phyloP scores from a whole-genome alignment of 2,329 filamentous ascomycete genomes.

The Chaetomiaceae sp. region DNA sequence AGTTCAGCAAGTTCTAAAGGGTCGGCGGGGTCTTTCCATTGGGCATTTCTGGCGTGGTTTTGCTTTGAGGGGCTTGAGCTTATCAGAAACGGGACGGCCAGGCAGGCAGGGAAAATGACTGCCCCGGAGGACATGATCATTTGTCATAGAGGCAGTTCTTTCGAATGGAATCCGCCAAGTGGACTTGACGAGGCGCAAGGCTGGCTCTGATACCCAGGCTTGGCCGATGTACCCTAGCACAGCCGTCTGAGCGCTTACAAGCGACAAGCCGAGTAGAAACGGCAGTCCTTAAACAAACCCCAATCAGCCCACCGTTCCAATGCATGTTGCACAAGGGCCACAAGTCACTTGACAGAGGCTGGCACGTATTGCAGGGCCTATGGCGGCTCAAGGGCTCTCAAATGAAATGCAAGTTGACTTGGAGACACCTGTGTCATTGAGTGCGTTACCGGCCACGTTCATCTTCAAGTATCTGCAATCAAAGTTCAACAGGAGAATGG shows the following conservation, averaged over 20 bases:
- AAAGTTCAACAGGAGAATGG: no score
- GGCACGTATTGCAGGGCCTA: no score
- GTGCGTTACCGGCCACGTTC: no score
- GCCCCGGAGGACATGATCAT: conserved; percentile 26
- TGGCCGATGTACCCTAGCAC: conserved; percentile 3
- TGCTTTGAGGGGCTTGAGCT: conserved; percentile 30
- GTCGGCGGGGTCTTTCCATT: conserved; percentile 25
- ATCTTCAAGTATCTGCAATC: no score
- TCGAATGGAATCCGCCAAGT: conserved; percentile 29
- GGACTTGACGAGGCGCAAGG: conserved; percentile 20
- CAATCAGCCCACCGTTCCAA: conserved; percentile 2
- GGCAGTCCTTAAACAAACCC: conserved; percentile 8
- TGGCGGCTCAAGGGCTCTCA: no score
- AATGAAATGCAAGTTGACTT: no score
- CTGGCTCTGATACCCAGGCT: conserved; percentile 16
- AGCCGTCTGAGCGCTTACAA: not conserved
- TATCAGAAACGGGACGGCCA: conserved; percentile 28
- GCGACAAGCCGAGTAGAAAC: conserved; percentile 2
- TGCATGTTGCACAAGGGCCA: no score
- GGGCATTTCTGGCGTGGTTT: conserved; percentile 32
- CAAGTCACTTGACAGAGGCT: no score
- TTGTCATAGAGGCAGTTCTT: conserved; percentile 30
- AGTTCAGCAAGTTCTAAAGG: conserved; percentile 96
- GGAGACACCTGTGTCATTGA: no score
- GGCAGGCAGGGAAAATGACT: conserved; percentile 27